phyloP scores from a whole-genome alignment of 352 stramenopile species.

The Globisporangium uncinulatum region DNA sequence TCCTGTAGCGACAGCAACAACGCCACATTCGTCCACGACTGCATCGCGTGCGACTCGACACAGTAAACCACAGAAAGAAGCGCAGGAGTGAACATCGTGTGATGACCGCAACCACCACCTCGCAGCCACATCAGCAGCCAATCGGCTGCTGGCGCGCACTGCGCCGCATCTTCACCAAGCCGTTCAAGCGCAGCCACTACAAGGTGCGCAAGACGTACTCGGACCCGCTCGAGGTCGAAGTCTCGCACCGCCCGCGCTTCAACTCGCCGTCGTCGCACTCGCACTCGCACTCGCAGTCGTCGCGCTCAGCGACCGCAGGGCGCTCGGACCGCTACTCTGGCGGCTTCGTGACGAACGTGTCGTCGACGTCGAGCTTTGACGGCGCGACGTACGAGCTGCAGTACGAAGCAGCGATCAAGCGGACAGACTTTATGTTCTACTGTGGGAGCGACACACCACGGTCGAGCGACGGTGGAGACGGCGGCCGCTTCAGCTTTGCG shows the following conservation, averaged over 20 bases:
- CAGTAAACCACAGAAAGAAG: no score
- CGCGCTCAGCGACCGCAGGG: slow-evolving; percentile 3
- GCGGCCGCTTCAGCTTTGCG: slow-evolving; percentile 23
- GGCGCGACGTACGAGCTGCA: slow-evolving; percentile 28
- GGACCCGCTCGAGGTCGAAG: slow-evolving; percentile 14
- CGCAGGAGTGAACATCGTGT: no score
- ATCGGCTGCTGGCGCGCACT: slow-evolving; percentile 10
- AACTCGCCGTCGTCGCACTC: slow-evolving; percentile 9
- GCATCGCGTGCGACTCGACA: no score
- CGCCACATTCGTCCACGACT: no score
- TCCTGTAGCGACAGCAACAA: neutral
- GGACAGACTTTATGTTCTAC: slow-evolving; percentile 55
- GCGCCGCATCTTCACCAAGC: slow-evolving; percentile 8
- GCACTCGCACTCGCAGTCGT: slow-evolving; percentile 6
- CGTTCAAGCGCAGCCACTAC: slow-evolving; percentile 17
- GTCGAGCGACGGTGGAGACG: slow-evolving; percentile 23
- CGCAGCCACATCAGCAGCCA: neutral
- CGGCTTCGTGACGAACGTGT: slow-evolving; percentile 8
- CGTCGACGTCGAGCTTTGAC: slow-evolving; percentile 15
- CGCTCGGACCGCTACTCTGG: slow-evolving; percentile 13
- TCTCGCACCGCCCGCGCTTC: slow-evolving; percentile 14
- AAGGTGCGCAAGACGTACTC: slow-evolving; percentile 19
- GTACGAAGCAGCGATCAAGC: slow-evolving; percentile 20
- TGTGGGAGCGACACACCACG: slow-evolving; percentile 38
- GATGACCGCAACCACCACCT: neutral